Base-by-base conservation (phyloP, 176 grass and related monocot genomes). In the Urochloa ruziziensis region DNA sequence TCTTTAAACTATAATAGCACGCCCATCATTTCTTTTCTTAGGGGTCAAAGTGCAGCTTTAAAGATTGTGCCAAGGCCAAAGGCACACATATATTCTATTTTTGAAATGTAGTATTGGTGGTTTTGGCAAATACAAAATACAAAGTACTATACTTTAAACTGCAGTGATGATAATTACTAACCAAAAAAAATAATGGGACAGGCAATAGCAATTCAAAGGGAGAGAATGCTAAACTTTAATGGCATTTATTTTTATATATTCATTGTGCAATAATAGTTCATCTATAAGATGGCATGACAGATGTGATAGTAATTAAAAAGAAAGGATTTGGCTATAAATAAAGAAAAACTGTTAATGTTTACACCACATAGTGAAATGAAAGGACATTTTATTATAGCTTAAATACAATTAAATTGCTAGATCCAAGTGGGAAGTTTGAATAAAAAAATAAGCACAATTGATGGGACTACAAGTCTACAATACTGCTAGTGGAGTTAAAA, bases 181-280 rank as follows among this genome's bases (percentile, higher is more conserved):
- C 57, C 10, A 13, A 28, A 14, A 2, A 14, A 28, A 46, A 52
- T 17, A 49, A 49, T 49, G 16, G 3, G 7, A 43, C 7, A 43
- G 8, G 47, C 51, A 53, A 53, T 53, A 53, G 18, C 54, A 58
- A 58, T 24, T 43, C 13, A 59, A 77, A 28, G 53, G 42, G 14
- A 44, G 10, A 4, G 25, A 62, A 32, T 62, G 24, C 16, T 46
- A 17, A n/a, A 23, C 40, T 9, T 79, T 21, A 34, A 34, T 64
- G 43, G 0, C 2, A 47, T 35, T 35, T 49, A 33, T 34, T 33
- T 79, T 34, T 5, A 49, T 5, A 49, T 47, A 65, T 65, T 49
- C 28, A 51, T 49, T 79, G 29, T 8, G 19, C 29, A 66, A 10
- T 66, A 17, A 66, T 66, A 79, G 60, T 79, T 79, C 58, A 79